These are phyloP conservation scores for Eremomyces bilateralis DNA, from an alignment of 495 filamentous ascomycete species.

Conservation along the genomic window DNA sequence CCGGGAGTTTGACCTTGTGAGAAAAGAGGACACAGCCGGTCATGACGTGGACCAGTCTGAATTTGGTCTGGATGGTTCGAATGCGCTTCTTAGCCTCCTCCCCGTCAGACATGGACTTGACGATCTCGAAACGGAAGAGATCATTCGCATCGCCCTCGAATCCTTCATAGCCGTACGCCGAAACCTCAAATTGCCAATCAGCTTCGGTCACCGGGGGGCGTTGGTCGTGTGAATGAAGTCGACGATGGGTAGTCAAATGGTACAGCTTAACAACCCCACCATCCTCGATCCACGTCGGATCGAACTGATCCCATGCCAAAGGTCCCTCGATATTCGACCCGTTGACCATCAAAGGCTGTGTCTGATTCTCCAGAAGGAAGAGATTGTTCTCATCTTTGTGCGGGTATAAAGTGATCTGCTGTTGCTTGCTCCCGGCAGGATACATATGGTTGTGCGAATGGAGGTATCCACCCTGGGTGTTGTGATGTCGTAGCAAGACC, in stretches of 20 bases:
- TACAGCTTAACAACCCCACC: constrained; percentile 64
- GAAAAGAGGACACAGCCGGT: constrained; percentile 92
- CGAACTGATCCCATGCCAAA: constrained; percentile 58
- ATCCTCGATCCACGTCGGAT: constrained; percentile 50
- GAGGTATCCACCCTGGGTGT: constrained; percentile 93
- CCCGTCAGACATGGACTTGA: constrained; percentile 71
- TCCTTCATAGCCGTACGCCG: constrained; percentile 91
- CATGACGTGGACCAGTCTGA: constrained; percentile 86
- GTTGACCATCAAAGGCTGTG: constrained; percentile 59
- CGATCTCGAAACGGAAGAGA: constrained; percentile 81
- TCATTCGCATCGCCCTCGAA: constrained; percentile 96
- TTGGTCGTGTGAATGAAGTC: constrained; percentile 90
- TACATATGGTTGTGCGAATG: constrained; percentile 97
- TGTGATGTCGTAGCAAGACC: constrained; percentile 70
- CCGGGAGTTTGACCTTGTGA: constrained; percentile 93
- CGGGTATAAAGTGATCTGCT: constrained; percentile 93
- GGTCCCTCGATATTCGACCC: constrained; percentile 59
- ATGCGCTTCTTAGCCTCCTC: constrained; percentile 61
- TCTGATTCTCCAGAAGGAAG: constrained; percentile 86
- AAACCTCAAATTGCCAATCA: constrained; percentile 97
- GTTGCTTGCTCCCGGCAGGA: constrained; percentile 88
- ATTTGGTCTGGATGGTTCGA: constrained; percentile 91
- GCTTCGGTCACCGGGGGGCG: constrained; percentile 94
- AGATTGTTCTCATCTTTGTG: constrained; percentile 98
- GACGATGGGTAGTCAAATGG: constrained; percentile 59